Conservation (phyloP, 1,284 basidiomycete species). For the Ganoderma meredithae region DNA sequence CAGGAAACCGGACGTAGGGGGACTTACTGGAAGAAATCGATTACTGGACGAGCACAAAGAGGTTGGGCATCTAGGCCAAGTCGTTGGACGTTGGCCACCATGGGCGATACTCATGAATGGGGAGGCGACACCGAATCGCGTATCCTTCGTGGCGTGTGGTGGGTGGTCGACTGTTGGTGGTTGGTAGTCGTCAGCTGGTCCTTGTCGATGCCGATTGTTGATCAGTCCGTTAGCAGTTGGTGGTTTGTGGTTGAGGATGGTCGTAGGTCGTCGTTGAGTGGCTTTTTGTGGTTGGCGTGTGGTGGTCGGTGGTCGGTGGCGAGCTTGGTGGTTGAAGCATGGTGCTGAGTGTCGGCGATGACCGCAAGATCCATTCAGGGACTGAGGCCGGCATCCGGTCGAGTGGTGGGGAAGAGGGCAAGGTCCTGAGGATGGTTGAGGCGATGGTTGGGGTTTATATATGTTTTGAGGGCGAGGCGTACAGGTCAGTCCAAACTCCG, state of each 20-base stretch:
- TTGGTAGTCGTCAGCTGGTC: background rate
- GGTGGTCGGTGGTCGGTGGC: background rate
- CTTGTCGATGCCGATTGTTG: too few species aligned
- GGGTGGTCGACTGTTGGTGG: background rate
- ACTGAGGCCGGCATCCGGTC: background rate
- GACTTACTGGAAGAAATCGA: background rate
- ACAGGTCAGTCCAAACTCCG: conserved; percentile 21
- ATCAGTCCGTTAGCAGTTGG: background rate
- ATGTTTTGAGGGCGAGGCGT: conserved; percentile 12
- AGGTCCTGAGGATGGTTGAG: conserved; percentile 12
- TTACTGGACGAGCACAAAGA: background rate
- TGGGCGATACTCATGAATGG: background rate
- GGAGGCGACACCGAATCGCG: background rate
- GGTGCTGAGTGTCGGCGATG: background rate
- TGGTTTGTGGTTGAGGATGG: background rate
- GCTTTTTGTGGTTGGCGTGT: background rate
- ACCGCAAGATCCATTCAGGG: background rate
- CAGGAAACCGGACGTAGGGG: background rate
- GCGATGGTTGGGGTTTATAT: conserved; percentile 12
- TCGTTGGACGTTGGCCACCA: background rate
- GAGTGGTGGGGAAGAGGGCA: background rate
- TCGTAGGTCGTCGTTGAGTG: too few species aligned
- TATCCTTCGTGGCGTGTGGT: background rate
- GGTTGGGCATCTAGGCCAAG: background rate
- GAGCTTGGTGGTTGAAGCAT: conserved; percentile 1